Base-by-base conservation (phyloP, 176 grass and related monocot species). In the Poa annua region DNA sequence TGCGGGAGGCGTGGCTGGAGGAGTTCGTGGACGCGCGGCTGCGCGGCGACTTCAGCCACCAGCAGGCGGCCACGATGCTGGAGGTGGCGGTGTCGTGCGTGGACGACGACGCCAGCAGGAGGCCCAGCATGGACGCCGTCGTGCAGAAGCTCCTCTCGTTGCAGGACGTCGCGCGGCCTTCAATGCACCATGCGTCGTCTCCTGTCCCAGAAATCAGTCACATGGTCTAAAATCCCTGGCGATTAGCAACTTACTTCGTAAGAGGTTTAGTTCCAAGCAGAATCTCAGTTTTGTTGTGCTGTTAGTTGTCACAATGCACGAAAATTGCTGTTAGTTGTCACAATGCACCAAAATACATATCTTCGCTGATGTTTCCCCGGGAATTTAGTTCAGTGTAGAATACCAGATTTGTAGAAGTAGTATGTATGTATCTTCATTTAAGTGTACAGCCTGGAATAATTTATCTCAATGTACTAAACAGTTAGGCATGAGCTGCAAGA, bases 51-150 rank as follows among this genome's bases (percentile, higher is more conserved):
- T 92, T 89, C 74, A 76, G 52, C 64, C 54, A 26, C 5, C 2
- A 24, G 53, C 71, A 96, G 71, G 93, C 83, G 3, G 69, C 67
- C 8, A 34, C 25, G 21, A 82, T 90, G 85, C 47, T 90, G 63
- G 78, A 88, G 19, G 57, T 92, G 39, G 85, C 93, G 4, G 59
- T 79, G 13, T 86, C 56, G 32, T 96, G 90, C 57, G 69, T 90
- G 9, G 85, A 95, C 8, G 80, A 79, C 15, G 88, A 95, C 3
- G 75, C 85, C 1, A 38, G n/a, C 68, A 86, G 19, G 55, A 54
- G 93, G 41, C 90, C 83, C 2, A 83, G 79, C 90, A 96, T 92
- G 90, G 62, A 76, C 17, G 10, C 63, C 16, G 63, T 86, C 13
- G 61, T 92, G 8, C 84, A 68, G 9, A 81, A 39, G 32, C 82